These are phyloP conservation scores for Gossypium rotundifolium DNA, from an alignment of 345 rosid genomes.

Conservation along the genomic window DNA sequence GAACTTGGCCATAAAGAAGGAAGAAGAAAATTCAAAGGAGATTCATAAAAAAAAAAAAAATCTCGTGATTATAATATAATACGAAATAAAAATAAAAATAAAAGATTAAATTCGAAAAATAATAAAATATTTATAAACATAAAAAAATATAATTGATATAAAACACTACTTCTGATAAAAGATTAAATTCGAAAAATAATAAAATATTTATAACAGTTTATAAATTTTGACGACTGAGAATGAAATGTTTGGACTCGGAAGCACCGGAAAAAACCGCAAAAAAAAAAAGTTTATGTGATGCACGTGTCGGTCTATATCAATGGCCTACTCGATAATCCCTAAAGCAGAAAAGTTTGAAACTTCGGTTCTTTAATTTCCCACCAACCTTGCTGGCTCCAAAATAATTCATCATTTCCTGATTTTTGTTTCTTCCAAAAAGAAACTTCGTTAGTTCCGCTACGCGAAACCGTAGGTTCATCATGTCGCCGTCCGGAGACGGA, in stretches of 20 bases:
- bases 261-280: not conserved
- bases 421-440: not conserved
- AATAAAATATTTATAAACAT: no score
- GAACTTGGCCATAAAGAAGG: no score
- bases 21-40: no score
- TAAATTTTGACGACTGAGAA: not conserved
- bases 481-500: conserved; percentile 26
- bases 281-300: not conserved
- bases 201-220: no score
- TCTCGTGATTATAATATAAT: no score
- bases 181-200: no score
- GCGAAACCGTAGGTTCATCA: conserved; percentile 18
- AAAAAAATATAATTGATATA: no score
- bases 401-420: not conserved
- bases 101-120: no score
- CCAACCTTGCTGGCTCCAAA: conserved; percentile 26
- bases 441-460: not conserved
- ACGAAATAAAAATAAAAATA: no score
- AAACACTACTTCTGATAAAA: no score
- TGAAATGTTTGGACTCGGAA: not conserved
- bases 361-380: conserved; percentile 34
- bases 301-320: conserved; percentile 4
- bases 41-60: no score
- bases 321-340: not conserved
- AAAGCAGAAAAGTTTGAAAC: conserved; percentile 21